Percentiles rank a stretch among this genome's conserved stretches.
These are phyloP conservation scores for Cladochytrium replicatum DNA, from an alignment of 192 early-diverging fungal genomes.

Conservation along the genomic window DNA sequence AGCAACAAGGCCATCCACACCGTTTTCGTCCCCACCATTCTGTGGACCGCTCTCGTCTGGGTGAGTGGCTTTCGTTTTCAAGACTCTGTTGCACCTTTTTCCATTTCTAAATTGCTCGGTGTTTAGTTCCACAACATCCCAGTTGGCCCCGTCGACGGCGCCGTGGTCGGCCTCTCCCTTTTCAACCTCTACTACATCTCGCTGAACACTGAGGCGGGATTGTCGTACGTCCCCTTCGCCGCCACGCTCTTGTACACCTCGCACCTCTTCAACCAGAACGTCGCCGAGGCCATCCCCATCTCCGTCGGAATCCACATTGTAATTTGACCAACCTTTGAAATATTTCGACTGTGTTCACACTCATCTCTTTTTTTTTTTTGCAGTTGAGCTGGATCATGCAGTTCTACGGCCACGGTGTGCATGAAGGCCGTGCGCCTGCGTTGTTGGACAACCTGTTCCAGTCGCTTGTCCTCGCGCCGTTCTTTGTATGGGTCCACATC, in stretches of 20 bases:
- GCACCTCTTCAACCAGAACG: too few species aligned
- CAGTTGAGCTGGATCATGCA: constrained; percentile 78
- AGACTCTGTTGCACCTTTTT: constrained; percentile 22
- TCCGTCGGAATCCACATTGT: too few species aligned
- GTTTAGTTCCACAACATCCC: neutral
- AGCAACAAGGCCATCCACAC: constrained; percentile 76
- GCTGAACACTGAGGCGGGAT: constrained; percentile 61
- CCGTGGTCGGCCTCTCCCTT: constrained; percentile 45
- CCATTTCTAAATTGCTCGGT: constrained; percentile 19
- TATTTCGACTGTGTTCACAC: constrained; percentile 31
- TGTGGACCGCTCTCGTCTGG: constrained; percentile 69
- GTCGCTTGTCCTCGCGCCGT: constrained; percentile 86
- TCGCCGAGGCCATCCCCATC: too few species aligned
- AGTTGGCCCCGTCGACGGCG: constrained; percentile 26
- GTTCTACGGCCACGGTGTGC: constrained; percentile 81
- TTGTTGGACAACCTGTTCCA: constrained; percentile 77
- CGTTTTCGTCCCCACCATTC: constrained; percentile 82
- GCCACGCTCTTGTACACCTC: neutral
- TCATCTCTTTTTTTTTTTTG: too few species aligned
- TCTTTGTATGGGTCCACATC: constrained; percentile 84
- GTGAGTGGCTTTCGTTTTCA: constrained; percentile 32
- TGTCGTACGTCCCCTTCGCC: constrained; percentile 21
- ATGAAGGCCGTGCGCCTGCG: constrained; percentile 79
- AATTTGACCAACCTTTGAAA: neutral
- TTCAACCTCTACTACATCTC: constrained; percentile 68